These are phyloP conservation scores for Picea sitchensis DNA, from an alignment of 75 land plant species.

Conservation along the genomic window DNA sequence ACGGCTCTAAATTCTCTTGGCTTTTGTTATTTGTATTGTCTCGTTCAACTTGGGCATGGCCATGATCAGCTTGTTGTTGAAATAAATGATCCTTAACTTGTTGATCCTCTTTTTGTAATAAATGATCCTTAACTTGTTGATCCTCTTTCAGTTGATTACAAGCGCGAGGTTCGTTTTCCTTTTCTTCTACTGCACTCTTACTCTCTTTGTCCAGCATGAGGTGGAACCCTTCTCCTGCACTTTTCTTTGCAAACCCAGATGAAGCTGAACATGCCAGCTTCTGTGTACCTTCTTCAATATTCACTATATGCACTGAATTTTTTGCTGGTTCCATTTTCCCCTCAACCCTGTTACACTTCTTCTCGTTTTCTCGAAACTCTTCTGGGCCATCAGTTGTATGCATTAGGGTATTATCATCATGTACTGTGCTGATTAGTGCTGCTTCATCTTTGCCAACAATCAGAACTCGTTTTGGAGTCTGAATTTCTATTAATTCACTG, in stretches of 20 bases:
- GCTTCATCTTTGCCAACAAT: background rate
- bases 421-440: background rate
- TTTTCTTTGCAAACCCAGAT: slow-evolving; percentile 5
- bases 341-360: too few species aligned
- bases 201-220: slow-evolving; percentile 3
- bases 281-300: background rate
- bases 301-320: background rate
- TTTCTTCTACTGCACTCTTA: background rate
- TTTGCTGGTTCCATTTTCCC: background rate
- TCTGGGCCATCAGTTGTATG: background rate
- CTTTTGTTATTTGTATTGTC: background rate
- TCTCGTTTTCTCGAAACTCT: too few species aligned
- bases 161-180: background rate
- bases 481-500: too few species aligned
- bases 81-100: background rate
- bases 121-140: background rate
- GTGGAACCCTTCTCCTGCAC: background rate
- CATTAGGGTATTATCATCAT: background rate
- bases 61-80: background rate
- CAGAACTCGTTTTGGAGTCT: background rate
- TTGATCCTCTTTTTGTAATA: background rate
- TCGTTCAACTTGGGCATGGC: background rate
- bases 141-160: background rate
- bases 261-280: background rate
- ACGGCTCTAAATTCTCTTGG: background rate